A percentile compares a stretch with the other conserved stretches of the same genome.
Conservation (phyloP, 208 protist species). For the Leishmania tropica region DNA sequence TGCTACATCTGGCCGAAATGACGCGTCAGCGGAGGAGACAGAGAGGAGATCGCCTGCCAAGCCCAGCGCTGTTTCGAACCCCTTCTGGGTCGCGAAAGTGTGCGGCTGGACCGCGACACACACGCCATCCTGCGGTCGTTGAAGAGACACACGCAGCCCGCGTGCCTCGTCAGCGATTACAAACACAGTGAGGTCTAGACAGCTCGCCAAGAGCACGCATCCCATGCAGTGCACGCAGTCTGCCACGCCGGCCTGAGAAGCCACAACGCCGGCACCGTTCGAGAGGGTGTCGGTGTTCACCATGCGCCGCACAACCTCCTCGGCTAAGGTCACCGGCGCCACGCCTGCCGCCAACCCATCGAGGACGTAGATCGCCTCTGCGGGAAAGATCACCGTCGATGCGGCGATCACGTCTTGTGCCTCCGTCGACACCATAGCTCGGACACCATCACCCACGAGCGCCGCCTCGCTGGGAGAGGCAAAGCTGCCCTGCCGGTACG, state of each 20-base stretch:
- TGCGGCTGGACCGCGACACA: slow-evolving; percentile 44
- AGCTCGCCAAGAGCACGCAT: slow-evolving; percentile 60
- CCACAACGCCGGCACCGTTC: slow-evolving; percentile 65
- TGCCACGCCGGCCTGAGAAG: slow-evolving; percentile 25
- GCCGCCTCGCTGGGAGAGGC: slow-evolving; percentile 21
- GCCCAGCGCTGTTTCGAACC: slow-evolving; percentile 65
- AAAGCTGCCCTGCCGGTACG: slow-evolving; percentile 35
- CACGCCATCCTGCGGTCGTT: neutral
- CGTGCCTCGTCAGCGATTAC: slow-evolving; percentile 28
- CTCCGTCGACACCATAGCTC: slow-evolving; percentile 49
- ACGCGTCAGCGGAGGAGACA: slow-evolving; percentile 37
- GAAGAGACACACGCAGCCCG: slow-evolving; percentile 27
- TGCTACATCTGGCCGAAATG: slow-evolving; percentile 40
- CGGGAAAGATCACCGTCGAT: slow-evolving; percentile 4
- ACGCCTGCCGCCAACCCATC: slow-evolving; percentile 51
- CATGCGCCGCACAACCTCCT: slow-evolving; percentile 66
- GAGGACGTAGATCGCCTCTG: slow-evolving; percentile 51
- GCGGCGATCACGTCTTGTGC: slow-evolving; percentile 18
- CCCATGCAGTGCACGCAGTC: slow-evolving; percentile 63
- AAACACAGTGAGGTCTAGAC: slow-evolving; percentile 63
- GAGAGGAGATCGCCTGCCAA: slow-evolving; percentile 75
- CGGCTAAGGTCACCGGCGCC: slow-evolving; percentile 50
- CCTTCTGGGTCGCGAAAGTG: slow-evolving; percentile 29
- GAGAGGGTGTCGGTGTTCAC: slow-evolving; percentile 49
- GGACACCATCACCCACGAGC: slow-evolving; percentile 33